Conservation (phyloP, 169 alveolate species). For the Plasmodium knowlesi region DNA sequence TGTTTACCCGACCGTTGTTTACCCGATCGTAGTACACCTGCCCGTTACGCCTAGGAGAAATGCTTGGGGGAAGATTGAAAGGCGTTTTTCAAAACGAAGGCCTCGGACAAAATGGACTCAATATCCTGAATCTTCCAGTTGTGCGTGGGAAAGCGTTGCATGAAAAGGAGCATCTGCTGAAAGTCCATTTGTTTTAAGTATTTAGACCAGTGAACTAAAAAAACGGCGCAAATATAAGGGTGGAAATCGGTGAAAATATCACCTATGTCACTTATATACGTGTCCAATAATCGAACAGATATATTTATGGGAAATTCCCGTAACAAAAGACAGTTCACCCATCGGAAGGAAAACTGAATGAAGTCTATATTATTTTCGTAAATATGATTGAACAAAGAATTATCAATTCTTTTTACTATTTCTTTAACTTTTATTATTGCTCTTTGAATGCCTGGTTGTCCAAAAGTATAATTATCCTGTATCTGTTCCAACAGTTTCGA, state of each 20-base stretch:
- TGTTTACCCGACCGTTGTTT: not conserved
- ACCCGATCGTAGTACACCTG: not conserved
- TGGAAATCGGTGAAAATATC: constrained; percentile 90
- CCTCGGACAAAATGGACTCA: constrained; percentile 92
- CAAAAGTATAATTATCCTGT: constrained; percentile 93
- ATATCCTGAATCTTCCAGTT: constrained; percentile 91
- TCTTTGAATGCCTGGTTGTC: constrained; percentile 95
- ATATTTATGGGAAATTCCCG: constrained; percentile 83
- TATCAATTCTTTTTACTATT: constrained; percentile 92
- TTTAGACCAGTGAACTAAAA: constrained; percentile 90
- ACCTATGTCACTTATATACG: constrained; percentile 90
- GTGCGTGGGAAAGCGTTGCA: constrained; percentile 91
- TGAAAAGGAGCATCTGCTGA: constrained; percentile 89
- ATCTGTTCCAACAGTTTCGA: constrained; percentile 91
- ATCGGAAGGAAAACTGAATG: constrained; percentile 92
- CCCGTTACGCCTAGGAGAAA: constrained; percentile 11
- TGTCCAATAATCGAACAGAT: constrained; percentile 92
- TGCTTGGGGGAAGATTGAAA: constrained; percentile 73
- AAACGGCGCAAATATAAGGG: constrained; percentile 90
- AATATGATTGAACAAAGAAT: constrained; percentile 85
- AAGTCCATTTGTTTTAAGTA: constrained; percentile 90
- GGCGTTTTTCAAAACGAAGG: constrained; percentile 80
- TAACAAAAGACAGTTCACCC: constrained; percentile 92
- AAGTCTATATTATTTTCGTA: constrained; percentile 88
- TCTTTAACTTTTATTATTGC: constrained; percentile 90